Conservation (phyloP, 225 moss, liverwort and hornwort genomes). For the Marchantia polymorpha region DNA sequence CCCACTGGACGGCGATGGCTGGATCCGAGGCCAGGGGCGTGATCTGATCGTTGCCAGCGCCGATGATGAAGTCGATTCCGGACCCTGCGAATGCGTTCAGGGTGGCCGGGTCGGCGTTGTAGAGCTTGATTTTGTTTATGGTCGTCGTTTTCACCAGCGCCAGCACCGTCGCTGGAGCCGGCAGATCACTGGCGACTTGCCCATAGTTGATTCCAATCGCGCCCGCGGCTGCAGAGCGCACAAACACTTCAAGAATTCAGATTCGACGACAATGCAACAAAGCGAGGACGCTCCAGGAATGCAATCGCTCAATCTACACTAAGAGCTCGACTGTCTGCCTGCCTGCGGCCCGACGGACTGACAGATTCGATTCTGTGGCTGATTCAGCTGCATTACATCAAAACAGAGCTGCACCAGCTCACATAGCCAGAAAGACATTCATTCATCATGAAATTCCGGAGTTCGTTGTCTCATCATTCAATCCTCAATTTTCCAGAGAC, state of each 20-base stretch:
- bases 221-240: conserved; percentile 8
- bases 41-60: conserved; percentile 39
- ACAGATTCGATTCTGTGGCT: background rate
- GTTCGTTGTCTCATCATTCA: background rate
- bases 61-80: conserved; percentile 46
- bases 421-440: no score
- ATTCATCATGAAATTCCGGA: no score
- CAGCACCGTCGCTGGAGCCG: conserved; percentile 27
- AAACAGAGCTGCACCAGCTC: background rate
- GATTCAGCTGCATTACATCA: background rate
- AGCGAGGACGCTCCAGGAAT: background rate
- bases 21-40: conserved; percentile 28
- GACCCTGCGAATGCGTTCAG: conserved; percentile 47
- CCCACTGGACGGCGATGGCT: conserved; percentile 45
- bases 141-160: conserved; percentile 34
- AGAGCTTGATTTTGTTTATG: conserved; percentile 44
- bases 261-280: background rate
- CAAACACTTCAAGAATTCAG: background rate
- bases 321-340: background rate
- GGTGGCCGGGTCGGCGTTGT: conserved; percentile 26
- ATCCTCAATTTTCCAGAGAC: background rate
- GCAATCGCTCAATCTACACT: background rate
- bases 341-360: background rate
- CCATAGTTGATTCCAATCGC: conserved; percentile 59
- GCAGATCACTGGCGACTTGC: conserved; percentile 37